Evolutionary conservation across 345 rosid species (phyloP), one percentile per base, ranked within the genome.

Genomic region (Iberis pinnata): DNA sequence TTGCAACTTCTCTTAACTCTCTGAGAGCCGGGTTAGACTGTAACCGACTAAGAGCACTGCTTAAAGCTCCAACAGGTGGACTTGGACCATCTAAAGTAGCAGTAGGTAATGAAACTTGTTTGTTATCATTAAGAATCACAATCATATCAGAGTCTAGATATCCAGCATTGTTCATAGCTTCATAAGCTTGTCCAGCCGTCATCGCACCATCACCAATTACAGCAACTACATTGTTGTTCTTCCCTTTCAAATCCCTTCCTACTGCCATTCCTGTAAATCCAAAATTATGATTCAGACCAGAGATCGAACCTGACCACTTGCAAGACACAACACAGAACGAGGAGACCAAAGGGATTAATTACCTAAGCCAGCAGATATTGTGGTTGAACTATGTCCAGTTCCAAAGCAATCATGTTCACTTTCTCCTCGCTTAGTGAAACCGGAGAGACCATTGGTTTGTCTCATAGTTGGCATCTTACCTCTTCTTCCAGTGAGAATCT

Each of bases 121-220:
- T 92, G 79, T 92, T 92, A 76, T 92, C 98, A 56, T 92, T 92
- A 31, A 92, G 96, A 56, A 92, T 84, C 58, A 92, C 93, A 56
- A 87, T 82, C 98, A 87, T 92, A 62, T 92, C 96, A 0, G 98
- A 83, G 64, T 92, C 98, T 20, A 92, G 69, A 73, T 92, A 92
- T 13, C 98, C 98, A 0, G 98, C 93, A 45, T 87, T 92, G 80
- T 92, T 92, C 98, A 92, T 87, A 14, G 98, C 96, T 75, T 92
- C 98, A 53, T 82, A 92, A 67, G 98, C 98, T 53, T 92, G 96
- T n/a, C 98, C 98, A 16, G 98, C 98, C 2, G 98, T 92, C 98
- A 92, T 92, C 17, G 98, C 98, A 48, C 96, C 98, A 54, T 92
- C 98, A 17, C 98, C 96, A 15, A 90, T 90, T 46, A 90, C 84